A percentile compares a stretch with the other conserved stretches of the same genome.
phyloP scores from a whole-genome alignment of 139 green algal species.

The Parachlorella kessleri region DNA sequence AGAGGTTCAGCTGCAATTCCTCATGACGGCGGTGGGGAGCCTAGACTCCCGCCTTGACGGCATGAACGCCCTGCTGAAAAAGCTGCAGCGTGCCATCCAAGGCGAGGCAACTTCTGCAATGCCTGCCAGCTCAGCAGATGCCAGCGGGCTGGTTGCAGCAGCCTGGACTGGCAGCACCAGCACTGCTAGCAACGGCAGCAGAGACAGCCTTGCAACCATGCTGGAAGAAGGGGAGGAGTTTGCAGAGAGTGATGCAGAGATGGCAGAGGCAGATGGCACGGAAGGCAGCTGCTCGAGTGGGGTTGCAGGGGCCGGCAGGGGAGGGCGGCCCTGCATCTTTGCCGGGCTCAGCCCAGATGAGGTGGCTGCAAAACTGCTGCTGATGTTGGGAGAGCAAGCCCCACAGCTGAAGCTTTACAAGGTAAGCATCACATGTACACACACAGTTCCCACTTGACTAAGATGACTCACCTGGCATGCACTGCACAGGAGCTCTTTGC shows the following conservation, averaged over 20 bases:
- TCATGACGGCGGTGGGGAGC: background rate
- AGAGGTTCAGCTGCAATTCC: background rate
- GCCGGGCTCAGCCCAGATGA: background rate
- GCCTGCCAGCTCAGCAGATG: background rate
- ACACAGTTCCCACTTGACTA: background rate
- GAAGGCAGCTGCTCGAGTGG: background rate
- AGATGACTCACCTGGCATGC: background rate
- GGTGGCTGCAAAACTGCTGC: background rate
- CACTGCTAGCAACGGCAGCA: background rate
- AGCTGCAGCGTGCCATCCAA: background rate
- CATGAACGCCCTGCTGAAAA: background rate
- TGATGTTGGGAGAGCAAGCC: background rate
- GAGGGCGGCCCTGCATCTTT: background rate
- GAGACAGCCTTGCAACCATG: no score
- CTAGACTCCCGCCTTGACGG: background rate
- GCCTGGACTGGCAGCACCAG: background rate
- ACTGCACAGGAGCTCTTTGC: no score
- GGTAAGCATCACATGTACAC: background rate
- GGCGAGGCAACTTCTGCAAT: background rate
- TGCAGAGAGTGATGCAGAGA: background rate
- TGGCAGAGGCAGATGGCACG: background rate
- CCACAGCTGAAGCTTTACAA: background rate
- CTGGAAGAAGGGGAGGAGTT: background rate
- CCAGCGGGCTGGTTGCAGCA: background rate
- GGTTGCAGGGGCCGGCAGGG: background rate